Evolutionary conservation across 371 early-diverging fungal genomes (phyloP).

Genomic region (Rhizomucor miehei): DNA sequence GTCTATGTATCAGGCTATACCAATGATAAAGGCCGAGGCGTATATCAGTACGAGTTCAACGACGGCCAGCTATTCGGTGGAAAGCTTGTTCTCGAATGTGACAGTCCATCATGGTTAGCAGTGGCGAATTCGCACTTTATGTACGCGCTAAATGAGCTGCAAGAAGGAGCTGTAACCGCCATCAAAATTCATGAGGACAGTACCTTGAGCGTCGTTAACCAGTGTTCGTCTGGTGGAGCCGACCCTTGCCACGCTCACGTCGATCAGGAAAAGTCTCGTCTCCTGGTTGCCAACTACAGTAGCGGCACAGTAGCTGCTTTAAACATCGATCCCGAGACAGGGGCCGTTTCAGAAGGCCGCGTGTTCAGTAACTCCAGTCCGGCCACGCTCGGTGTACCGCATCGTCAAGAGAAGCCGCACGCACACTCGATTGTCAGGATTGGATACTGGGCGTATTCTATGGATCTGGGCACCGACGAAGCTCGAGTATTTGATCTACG

Average conservation of each 20-base stretch:
- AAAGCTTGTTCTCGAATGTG: constrained; percentile 21
- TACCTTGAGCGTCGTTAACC: constrained; percentile 16
- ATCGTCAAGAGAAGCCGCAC: constrained; percentile 44
- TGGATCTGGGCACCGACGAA: constrained; percentile 30
- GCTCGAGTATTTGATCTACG: constrained; percentile 20
- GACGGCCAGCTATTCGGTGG: constrained; percentile 21
- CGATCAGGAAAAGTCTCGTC: not conserved
- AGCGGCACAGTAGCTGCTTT: constrained; percentile 28
- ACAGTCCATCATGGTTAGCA: constrained; percentile 31
- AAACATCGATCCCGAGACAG: constrained; percentile 14
- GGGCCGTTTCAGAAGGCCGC: constrained; percentile 3
- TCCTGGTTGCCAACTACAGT: constrained; percentile 39
- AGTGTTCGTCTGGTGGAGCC: constrained; percentile 27
- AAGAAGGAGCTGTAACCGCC: constrained; percentile 27
- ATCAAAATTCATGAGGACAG: constrained; percentile 25
- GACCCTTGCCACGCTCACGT: constrained; percentile 33
- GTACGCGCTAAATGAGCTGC: constrained; percentile 32
- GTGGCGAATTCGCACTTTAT: constrained; percentile 19
- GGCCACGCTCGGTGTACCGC: constrained; percentile 22
- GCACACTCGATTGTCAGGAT: constrained; percentile 31
- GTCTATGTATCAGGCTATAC: constrained; percentile 48
- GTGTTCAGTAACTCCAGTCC: constrained; percentile 9
- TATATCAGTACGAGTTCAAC: constrained; percentile 38
- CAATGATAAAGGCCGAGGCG: constrained; percentile 26
- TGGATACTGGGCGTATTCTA: constrained; percentile 8